Base-by-base conservation (phyloP, 352 stramenopile species). In the Phytophthora hibernalis region DNA sequence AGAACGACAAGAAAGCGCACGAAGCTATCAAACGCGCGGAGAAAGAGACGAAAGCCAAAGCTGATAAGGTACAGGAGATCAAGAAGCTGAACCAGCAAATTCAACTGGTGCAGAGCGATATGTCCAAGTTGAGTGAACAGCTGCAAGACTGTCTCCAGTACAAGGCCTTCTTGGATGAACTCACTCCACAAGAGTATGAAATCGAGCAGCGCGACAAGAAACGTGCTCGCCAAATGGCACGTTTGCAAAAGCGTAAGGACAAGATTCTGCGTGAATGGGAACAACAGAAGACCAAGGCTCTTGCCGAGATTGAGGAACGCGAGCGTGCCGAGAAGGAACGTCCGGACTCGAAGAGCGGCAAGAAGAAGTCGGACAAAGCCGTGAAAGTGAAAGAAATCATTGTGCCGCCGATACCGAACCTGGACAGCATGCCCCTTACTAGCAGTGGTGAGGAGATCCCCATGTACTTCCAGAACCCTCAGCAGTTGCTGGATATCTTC, bases 1-100 rank as follows among this genome's bases (percentile, higher is more conserved):
- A 99, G 61, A 98, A 98, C 66, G 96, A 99, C 83, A 97, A 96
- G 65, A 98, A 98, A 65, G 93, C 96, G n/a, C 92, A 98, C 69
- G 93, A 98, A 55, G 95, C 96, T 4, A 98, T 98, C 62, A 98
- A 98, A 54, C 78, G 84, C 20, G 93, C 94, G 5, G 96, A 99
- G 65, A 95, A 95, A 40, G 93, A 98, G 73, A 98, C 93, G 21
- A 98, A 96, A 42, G 85, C 87, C 24, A 98, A 98, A 71, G 87
- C 87, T 6, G 92, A 98, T 53, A 98, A 98, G 54, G 82, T 97
- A 0, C 89, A 98, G 54, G 93, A 98, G 53, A 97, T 99, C 68
- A 98, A 98, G 65, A 96, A 95, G 48, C 77, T 98, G 7, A 98
- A 97, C 62, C 90, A 98, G 70, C 92, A 98, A 70, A 98, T 98